phyloP scores from a whole-genome alignment of 2,329 filamentous ascomycete species.

The Xylariaceae sp. region DNA sequence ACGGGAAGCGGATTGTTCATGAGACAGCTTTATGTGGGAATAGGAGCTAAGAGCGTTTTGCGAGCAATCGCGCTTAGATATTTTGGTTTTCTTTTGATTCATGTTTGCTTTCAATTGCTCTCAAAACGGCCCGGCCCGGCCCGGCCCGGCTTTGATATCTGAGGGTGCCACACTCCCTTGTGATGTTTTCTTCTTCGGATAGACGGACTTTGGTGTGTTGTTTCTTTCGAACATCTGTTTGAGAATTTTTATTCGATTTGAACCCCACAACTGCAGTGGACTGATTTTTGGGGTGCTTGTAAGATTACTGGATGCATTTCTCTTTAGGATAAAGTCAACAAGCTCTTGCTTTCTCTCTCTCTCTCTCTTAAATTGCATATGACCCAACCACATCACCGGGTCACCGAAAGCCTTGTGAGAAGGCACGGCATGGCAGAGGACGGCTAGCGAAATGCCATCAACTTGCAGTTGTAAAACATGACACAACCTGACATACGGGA shows the following conservation, averaged over 20 bases:
- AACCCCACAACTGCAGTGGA: conserved; percentile 4
- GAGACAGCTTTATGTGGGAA: conserved; percentile 12
- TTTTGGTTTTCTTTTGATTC: conserved; percentile 19
- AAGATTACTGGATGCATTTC: conserved; percentile 5
- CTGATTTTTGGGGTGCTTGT: conserved; percentile 5
- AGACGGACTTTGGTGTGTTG: conserved; percentile 10
- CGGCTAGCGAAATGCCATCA: conserved; percentile 29
- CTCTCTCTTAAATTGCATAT: conserved; percentile 24
- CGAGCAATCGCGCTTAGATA: conserved; percentile 34
- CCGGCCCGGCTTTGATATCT: conserved; percentile 14
- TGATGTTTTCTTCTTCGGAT: not conserved
- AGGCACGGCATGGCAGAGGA: conserved; percentile 11
- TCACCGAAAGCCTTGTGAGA: conserved; percentile 23
- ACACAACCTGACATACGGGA: conserved; percentile 29
- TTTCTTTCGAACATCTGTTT: conserved; percentile 6
- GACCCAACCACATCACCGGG: conserved; percentile 6
- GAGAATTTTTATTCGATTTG: conserved; percentile 21
- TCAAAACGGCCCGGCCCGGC: conserved; percentile 14
- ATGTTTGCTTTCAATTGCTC: conserved; percentile 13
- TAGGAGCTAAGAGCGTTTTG: conserved; percentile 29
- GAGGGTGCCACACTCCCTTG: conserved; percentile 7
- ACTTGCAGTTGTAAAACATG: conserved; percentile 29
- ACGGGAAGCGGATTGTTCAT: conserved; percentile 9
- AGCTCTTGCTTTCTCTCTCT: conserved; percentile 20
- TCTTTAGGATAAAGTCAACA: conserved; percentile 17